These are phyloP conservation scores for Rosa lucieae DNA, from an alignment of 306 rosid genomes.

Conservation along the genomic window DNA sequence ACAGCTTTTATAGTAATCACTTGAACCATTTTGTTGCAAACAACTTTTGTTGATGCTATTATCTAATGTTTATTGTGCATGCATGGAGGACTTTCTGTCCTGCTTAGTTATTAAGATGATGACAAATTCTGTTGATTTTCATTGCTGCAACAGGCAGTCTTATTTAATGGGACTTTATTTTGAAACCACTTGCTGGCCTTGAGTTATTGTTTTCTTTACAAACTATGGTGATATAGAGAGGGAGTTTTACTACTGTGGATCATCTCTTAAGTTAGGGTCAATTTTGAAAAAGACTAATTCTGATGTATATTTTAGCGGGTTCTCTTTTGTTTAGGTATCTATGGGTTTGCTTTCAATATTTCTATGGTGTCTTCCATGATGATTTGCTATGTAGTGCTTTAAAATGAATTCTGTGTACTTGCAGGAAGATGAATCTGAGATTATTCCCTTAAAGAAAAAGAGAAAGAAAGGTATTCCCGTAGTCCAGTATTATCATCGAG, in stretches of 20 bases:
- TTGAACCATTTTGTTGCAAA: background rate
- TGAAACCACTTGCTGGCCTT: background rate
- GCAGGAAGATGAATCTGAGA: conserved; percentile 58
- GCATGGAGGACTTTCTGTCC: background rate
- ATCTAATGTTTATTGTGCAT: background rate
- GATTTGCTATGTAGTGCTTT: conserved; percentile 15
- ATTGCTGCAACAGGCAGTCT: background rate
- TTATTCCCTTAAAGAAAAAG: conserved; percentile 38
- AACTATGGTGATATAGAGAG: background rate
- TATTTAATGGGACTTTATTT: background rate
- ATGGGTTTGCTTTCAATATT: conserved; percentile 14
- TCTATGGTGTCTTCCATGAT: background rate
- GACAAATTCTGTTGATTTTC: background rate
- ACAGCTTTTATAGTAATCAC: background rate
- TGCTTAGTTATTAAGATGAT: background rate
- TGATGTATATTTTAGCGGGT: background rate
- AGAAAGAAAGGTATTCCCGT: conserved; percentile 59
- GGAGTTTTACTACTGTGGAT: background rate
- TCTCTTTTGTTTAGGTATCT: background rate
- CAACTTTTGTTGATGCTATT: background rate
- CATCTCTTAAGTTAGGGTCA: background rate
- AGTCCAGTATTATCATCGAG: conserved; percentile 7
- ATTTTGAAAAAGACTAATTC: background rate
- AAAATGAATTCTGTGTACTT: conserved; percentile 23
- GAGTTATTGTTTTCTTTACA: background rate